Evolutionary conservation across 345 rosid genomes (phyloP), one percentile per base, ranked within the genome.

Genomic region (Corchorus olitorius): DNA sequence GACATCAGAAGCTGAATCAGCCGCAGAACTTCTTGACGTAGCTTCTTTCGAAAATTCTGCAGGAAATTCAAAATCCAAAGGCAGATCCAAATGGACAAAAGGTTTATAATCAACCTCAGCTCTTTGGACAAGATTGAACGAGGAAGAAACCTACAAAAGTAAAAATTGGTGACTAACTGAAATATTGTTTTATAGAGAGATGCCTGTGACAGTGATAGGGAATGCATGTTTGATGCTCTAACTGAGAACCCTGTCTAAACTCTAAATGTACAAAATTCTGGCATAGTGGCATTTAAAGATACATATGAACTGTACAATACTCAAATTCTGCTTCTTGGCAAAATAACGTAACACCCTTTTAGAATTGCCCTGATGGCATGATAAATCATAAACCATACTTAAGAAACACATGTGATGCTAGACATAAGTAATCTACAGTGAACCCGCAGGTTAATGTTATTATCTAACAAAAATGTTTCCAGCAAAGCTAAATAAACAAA

Each of bases 11-110:
- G 72, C 70, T 22, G 79, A 77, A 65, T 83, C 83, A 33, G 43
- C 52, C 19, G 76, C 39, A 72, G 64, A 72, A 22, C 62, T 80
- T 34, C 79, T 84, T 9, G 59, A 52, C 14, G 53, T 76, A 67
- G 66, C 83, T 76, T 78, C 81, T 75, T 70, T 72, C 9, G 82
- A 71, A 50, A 80, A 61, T 75, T 71, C 80, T 11, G 81, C 60
- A 20, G 83, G 81, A 75, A 83, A 79, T 50, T 83, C 84, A 72
- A 86, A 83, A 65, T 77, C 85, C 73, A 70, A 66, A 46, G 80
- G 54, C 45, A 60, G 65, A 34, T 82, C 78, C 69, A 63, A 65
- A 3, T 69, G 69, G 69, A 61, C 76, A 69, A 67, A 76, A 43
- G 74, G 81, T 62, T 72, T 84, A 68, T 64, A 65, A 20, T 75